A percentile compares a stretch with the other conserved stretches of the same genome.
phyloP scores from a whole-genome alignment of 192 early-diverging fungal genomes.

The Lunasporangiospora selenospora region DNA sequence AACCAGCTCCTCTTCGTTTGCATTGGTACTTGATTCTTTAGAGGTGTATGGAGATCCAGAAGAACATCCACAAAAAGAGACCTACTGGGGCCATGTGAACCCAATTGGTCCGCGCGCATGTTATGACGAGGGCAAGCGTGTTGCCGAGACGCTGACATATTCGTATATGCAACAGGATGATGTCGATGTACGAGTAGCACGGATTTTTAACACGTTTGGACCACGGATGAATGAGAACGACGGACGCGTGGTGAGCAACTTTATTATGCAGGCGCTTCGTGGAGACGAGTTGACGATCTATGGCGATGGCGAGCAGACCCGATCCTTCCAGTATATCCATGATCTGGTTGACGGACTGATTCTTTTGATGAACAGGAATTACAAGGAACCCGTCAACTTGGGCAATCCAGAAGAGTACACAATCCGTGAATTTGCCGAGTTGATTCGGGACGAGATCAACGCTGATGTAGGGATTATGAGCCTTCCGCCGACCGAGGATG shows the following conservation, averaged over 20 bases:
- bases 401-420: constrained; percentile 89
- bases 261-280: constrained; percentile 82
- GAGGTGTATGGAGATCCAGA: constrained; percentile 90
- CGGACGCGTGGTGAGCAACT: constrained; percentile 86
- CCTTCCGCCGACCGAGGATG: constrained; percentile 72
- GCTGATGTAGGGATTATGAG: constrained; percentile 61
- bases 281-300: constrained; percentile 82
- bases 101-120: constrained; percentile 85
- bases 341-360: constrained; percentile 87
- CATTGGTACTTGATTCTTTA: constrained; percentile 23
- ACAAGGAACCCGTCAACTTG: constrained; percentile 76
- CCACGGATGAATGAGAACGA: constrained; percentile 86
- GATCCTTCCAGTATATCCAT: constrained; percentile 87
- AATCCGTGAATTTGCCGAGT: constrained; percentile 78
- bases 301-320: constrained; percentile 80
- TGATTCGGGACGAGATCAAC: constrained; percentile 72
- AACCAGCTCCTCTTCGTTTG: constrained; percentile 2
- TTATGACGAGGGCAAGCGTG: constrained; percentile 88
- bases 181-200: constrained; percentile 78
- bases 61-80: constrained; percentile 85
- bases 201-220: constrained; percentile 85
- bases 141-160: constrained; percentile 85
- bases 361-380: constrained; percentile 73
- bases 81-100: constrained; percentile 83
- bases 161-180: constrained; percentile 77